These are phyloP conservation scores for Steccherinum ochraceum DNA, from an alignment of 768 basidiomycete species.

Conservation along the genomic window DNA sequence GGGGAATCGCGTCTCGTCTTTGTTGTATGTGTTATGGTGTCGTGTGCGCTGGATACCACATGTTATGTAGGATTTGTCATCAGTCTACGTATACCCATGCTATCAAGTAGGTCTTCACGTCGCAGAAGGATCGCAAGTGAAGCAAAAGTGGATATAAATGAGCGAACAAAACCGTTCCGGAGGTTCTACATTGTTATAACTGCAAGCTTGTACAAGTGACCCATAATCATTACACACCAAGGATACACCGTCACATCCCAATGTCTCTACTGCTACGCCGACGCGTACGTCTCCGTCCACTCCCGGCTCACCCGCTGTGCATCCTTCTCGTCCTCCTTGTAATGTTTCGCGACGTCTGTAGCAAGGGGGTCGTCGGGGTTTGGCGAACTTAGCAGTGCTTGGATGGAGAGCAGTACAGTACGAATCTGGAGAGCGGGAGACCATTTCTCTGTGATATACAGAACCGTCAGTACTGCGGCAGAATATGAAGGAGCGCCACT, in stretches of 20 bases:
- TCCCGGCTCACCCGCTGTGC: conserved; percentile 89
- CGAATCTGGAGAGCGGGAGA: conserved; percentile 98
- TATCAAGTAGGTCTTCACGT: not conserved
- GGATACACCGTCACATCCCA: not conserved
- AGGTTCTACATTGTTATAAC: not conserved
- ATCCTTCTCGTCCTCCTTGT: conserved; percentile 94
- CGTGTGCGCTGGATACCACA: not conserved
- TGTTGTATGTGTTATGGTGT: not conserved
- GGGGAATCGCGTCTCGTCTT: not conserved
- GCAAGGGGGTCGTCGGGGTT: conserved; percentile 96
- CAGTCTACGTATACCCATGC: not conserved
- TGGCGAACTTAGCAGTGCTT: conserved; percentile 92
- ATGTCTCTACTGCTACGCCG: conserved; percentile 14
- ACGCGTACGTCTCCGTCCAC: conserved; percentile 91
- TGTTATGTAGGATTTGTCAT: not conserved
- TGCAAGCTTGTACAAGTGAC: not conserved
- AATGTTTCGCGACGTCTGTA: conserved; percentile 95
- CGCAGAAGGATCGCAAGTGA: no score
- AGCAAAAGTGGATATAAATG: no score
- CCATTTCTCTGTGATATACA: conserved; percentile 78
- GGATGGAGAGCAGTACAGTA: conserved; percentile 93
- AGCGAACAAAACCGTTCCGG: not conserved
- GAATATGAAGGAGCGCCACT: conserved; percentile 40
- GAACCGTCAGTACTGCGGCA: conserved; percentile 63
- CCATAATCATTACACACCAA: not conserved